These are phyloP conservation scores for Helminthosporium solani DNA, from an alignment of 2,329 filamentous ascomycete species.

Conservation along the genomic window DNA sequence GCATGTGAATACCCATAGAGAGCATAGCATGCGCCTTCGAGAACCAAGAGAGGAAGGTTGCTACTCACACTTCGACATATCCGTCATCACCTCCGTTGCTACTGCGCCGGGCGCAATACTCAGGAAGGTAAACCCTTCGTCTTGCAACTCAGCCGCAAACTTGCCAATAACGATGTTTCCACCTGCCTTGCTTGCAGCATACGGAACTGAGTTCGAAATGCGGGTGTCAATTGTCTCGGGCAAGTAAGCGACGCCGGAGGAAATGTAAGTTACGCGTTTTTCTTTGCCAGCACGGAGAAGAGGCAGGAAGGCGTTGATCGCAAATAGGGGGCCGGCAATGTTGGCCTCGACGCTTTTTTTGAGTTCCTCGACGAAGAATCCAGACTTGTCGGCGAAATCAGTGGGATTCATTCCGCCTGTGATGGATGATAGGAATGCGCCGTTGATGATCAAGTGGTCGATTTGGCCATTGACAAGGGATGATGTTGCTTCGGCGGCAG, in stretches of 20 bases:
- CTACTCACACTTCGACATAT: constrained; percentile 5
- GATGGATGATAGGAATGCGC: constrained; percentile 31
- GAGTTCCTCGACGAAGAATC: constrained; percentile 15
- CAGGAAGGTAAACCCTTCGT: constrained; percentile 14
- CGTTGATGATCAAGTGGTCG: constrained; percentile 46
- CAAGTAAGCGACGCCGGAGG: constrained; percentile 39
- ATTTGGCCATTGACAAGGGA: constrained; percentile 39
- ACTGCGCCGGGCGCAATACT: constrained; percentile 11
- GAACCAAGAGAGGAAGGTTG: background rate
- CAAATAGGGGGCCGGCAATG: constrained; percentile 24
- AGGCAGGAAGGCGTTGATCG: constrained; percentile 42
- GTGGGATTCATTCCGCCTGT: constrained; percentile 22
- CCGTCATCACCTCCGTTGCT: constrained; percentile 8
- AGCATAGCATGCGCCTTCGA: background rate
- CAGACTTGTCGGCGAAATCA: constrained; percentile 15
- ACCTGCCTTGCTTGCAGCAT: constrained; percentile 42
- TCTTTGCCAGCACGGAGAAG: constrained; percentile 35
- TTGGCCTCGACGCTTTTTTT: constrained; percentile 23
- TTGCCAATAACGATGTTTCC: constrained; percentile 45
- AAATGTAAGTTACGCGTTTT: constrained; percentile 46
- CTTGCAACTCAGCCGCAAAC: constrained; percentile 35
- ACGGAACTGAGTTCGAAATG: constrained; percentile 24
- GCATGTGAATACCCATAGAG: background rate
- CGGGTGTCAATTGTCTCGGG: constrained; percentile 22
- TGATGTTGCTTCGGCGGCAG: constrained; percentile 33